Conservation (phyloP, 2,329 filamentous ascomycete genomes). For the Grosmannia serpens region DNA sequence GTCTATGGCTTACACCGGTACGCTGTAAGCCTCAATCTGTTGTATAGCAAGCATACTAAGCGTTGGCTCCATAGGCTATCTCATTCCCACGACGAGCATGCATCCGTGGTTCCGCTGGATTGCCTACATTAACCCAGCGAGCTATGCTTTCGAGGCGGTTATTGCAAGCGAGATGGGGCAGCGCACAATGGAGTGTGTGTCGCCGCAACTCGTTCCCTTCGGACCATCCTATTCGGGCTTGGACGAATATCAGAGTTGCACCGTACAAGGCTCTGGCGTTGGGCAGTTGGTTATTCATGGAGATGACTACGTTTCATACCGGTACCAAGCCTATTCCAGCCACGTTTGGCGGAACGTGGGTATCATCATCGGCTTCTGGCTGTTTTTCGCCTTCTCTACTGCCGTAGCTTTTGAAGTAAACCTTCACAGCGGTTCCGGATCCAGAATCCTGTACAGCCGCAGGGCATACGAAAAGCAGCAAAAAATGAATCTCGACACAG, state of each 20-base stretch:
- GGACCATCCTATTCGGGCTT: slow-evolving; percentile 28
- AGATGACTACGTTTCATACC: slow-evolving; percentile 41
- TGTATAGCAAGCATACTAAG: slow-evolving; percentile 43
- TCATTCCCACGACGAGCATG: slow-evolving; percentile 54
- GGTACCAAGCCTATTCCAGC: slow-evolving; percentile 42
- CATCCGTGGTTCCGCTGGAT: slow-evolving; percentile 72
- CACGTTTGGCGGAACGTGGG: slow-evolving; percentile 63
- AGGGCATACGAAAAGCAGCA: background rate
- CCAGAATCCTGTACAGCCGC: slow-evolving; percentile 45
- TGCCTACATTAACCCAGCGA: slow-evolving; percentile 65
- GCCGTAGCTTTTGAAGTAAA: background rate
- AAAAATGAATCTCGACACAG: background rate
- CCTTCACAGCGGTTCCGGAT: slow-evolving; percentile 19
- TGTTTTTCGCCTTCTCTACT: slow-evolving; percentile 41
- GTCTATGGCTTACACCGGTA: slow-evolving; percentile 42
- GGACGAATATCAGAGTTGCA: background rate
- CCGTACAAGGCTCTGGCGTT: slow-evolving; percentile 48
- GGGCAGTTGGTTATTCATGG: slow-evolving; percentile 43
- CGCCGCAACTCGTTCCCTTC: background rate
- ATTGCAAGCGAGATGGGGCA: slow-evolving; percentile 73
- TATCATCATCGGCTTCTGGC: slow-evolving; percentile 49
- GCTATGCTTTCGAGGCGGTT: slow-evolving; percentile 67
- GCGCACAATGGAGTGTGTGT: slow-evolving; percentile 41
- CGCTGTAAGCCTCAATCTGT: slow-evolving; percentile 49
- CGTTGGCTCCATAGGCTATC: slow-evolving; percentile 52